Conservation (phyloP, 371 early-diverging fungal genomes). For the Capniomyces stellatus region DNA sequence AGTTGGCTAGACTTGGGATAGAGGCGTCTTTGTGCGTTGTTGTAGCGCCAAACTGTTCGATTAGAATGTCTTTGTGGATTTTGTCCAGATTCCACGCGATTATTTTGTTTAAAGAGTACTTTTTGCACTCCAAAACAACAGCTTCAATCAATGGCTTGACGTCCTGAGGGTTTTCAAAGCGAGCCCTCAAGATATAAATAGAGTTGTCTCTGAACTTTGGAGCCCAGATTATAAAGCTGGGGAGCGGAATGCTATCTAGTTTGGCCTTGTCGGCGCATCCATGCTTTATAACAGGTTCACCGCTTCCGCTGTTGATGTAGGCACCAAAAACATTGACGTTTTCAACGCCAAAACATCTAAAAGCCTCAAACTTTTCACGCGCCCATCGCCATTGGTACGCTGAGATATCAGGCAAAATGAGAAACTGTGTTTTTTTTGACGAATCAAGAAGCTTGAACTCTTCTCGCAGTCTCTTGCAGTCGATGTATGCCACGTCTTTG, state of each 20-base stretch:
- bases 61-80: background rate
- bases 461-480: background rate
- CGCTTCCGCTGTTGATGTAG: background rate
- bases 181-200: background rate
- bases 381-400: slow-evolving; percentile 2
- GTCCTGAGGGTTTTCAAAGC: background rate
- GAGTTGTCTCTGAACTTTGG: slow-evolving; percentile 1
- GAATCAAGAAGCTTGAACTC: background rate
- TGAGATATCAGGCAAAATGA: background rate
- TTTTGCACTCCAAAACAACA: background rate
- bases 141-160: background rate
- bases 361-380: slow-evolving; percentile 2
- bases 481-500: background rate
- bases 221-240: slow-evolving; percentile 3
- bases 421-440: background rate
- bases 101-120: background rate
- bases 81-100: background rate
- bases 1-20: background rate
- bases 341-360: background rate
- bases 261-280: background rate
- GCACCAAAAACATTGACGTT: background rate
- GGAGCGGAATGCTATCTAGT: no score
- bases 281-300: background rate
- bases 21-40: background rate
- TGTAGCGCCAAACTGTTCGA: background rate